Conservation (phyloP, 2,329 filamentous ascomycete species). For the Calonectria pseudoturangicola region DNA sequence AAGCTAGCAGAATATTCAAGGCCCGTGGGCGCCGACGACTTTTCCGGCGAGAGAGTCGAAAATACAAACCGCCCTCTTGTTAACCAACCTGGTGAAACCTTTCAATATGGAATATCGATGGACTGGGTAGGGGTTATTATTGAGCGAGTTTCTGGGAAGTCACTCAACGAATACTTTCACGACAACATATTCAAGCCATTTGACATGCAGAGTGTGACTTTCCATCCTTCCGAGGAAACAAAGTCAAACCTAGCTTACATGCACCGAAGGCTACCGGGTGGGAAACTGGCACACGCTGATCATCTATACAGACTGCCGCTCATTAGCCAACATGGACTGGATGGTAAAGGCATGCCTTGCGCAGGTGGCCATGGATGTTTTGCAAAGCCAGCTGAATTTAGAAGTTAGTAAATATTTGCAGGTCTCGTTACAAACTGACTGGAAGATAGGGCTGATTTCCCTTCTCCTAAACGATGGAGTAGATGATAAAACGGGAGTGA, state of each 20-base stretch:
- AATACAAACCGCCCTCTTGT: constrained; percentile 11
- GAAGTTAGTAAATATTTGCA: neutral
- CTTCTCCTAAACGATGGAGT: constrained; percentile 31
- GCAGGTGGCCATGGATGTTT: constrained; percentile 37
- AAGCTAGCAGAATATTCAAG: constrained; percentile 25
- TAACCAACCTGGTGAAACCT: constrained; percentile 38
- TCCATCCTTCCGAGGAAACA: constrained; percentile 1
- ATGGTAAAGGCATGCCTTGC: neutral
- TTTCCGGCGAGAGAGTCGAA: constrained; percentile 10
- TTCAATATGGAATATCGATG: constrained; percentile 40
- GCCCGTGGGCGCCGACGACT: constrained; percentile 30
- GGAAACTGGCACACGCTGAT: constrained; percentile 2
- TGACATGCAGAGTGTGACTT: constrained; percentile 14
- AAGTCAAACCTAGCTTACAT: constrained; percentile 31
- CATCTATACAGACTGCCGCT: constrained; percentile 27
- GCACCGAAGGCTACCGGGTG: constrained; percentile 8
- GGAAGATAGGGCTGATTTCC: constrained; percentile 16
- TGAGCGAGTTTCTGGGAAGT: constrained; percentile 17
- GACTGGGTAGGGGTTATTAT: constrained; percentile 41
- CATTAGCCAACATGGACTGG: neutral
- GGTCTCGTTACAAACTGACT: neutral
- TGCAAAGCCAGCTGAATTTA: constrained; percentile 32
- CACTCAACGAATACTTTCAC: constrained; percentile 34
- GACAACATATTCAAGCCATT: constrained; percentile 32
- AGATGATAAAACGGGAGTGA: neutral